phyloP scores from a whole-genome alignment of 257 asterid genomes.

The Ocimum tenuiflorum region DNA sequence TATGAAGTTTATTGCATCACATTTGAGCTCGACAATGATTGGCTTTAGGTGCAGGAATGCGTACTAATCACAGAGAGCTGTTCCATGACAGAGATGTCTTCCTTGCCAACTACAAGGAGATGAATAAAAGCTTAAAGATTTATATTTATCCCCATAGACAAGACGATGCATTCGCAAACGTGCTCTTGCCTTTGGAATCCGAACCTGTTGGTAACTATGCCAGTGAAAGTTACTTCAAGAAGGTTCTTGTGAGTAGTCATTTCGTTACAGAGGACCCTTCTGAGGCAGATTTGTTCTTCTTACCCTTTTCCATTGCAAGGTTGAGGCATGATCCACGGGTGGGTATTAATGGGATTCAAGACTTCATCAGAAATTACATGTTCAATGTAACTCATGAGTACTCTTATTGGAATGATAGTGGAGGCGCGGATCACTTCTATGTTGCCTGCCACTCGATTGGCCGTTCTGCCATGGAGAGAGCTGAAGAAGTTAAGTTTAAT shows the following conservation, averaged over 20 bases:
- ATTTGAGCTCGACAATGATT: conserved; percentile 16
- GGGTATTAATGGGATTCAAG: conserved; percentile 57
- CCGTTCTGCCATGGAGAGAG: conserved; percentile 66
- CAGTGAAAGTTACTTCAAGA: conserved; percentile 91
- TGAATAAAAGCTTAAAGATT: conserved; percentile 61
- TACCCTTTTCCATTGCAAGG: conserved; percentile 80
- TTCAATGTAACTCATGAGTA: conserved; percentile 50
- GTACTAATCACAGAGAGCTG: conserved; percentile 30
- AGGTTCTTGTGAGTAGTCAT: conserved; percentile 62
- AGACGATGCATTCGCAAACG: conserved; percentile 65
- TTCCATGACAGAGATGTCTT: conserved; percentile 62
- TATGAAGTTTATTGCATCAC: conserved; percentile 10
- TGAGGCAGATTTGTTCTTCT: conserved; percentile 65
- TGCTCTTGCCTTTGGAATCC: conserved; percentile 55
- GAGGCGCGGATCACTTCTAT: conserved; percentile 90
- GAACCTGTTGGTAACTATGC: conserved; percentile 85
- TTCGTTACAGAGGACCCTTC: conserved; percentile 54
- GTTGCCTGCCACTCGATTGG: conserved; percentile 87
- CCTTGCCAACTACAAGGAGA: conserved; percentile 52
- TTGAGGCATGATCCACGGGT: conserved; percentile 69
- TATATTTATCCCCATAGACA: conserved; percentile 55
- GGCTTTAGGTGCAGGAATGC: conserved; percentile 32
- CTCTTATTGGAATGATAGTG: conserved; percentile 67
- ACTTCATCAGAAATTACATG: conserved; percentile 51
- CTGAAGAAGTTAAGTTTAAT: conserved; percentile 49